Evolutionary conservation across 768 basidiomycete genomes (phyloP).

Genomic region (Collybia sp.): DNA sequence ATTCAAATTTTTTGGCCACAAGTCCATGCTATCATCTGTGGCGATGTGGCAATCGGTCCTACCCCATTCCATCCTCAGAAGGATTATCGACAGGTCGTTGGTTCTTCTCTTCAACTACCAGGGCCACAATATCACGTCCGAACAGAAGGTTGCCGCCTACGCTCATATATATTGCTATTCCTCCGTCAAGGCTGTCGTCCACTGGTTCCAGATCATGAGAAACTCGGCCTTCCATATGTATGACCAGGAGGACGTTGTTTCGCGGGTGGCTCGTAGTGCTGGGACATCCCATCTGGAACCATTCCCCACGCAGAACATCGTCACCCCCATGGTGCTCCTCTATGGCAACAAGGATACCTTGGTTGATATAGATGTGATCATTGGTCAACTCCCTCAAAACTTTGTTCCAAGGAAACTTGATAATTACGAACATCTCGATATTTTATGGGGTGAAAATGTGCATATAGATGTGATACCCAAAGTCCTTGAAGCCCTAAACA

Average conservation of each 20-base stretch:
- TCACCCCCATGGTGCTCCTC: constrained; percentile 70
- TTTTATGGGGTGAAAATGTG: constrained; percentile 75
- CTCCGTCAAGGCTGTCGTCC: constrained; percentile 81
- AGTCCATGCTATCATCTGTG: constrained; percentile 75
- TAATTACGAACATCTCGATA: constrained; percentile 77
- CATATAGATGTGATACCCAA: constrained; percentile 74
- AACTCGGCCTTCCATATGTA: constrained; percentile 80
- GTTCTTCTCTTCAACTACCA: constrained; percentile 76
- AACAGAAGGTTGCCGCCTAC: constrained; percentile 77
- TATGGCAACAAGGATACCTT: constrained; percentile 74
- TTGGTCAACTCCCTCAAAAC: constrained; percentile 59
- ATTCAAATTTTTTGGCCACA: constrained; percentile 82
- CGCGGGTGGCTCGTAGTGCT: constrained; percentile 38
- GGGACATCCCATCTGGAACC: constrained; percentile 61
- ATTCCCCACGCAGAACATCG: constrained; percentile 82
- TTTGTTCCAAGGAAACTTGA: constrained; percentile 44
- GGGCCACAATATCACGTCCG: constrained; percentile 54
- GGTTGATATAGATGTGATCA: constrained; percentile 78
- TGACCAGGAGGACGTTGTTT: constrained; percentile 59
- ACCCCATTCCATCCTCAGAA: constrained; percentile 79
- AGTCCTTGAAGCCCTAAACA: constrained; percentile 51
- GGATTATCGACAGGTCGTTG: constrained; percentile 65
- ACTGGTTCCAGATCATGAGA: constrained; percentile 93
- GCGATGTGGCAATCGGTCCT: constrained; percentile 81
- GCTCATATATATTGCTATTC: constrained; percentile 81